A percentile compares a stretch with the other conserved stretches of the same genome.
phyloP scores from a whole-genome alignment of 192 early-diverging fungal species.

The Allomyces macrogynus region DNA sequence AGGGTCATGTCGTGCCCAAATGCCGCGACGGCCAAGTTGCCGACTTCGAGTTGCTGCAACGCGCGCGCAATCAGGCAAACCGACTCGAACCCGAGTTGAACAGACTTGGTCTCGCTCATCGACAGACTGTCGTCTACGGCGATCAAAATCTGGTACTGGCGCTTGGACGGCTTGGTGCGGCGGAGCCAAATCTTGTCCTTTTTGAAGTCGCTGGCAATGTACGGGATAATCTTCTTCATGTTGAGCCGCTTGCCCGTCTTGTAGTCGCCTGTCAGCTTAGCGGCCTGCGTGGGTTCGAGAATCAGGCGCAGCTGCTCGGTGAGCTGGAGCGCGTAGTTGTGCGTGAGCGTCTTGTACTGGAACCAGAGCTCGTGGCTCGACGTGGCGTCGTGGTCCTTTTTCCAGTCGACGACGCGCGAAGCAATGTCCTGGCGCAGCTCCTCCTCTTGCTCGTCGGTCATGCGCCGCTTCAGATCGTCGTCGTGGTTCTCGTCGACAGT shows the following conservation, averaged over 20 bases:
- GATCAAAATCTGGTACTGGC: conserved; percentile 96
- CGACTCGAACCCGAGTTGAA: conserved; percentile 88
- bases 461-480: background rate
- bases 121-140: conserved; percentile 93
- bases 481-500: conserved; percentile 1
- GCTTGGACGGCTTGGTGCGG: conserved; percentile 85
- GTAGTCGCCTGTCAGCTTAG: conserved; percentile 93
- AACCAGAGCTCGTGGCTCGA: conserved; percentile 53
- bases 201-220: conserved; percentile 96
- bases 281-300: conserved; percentile 87
- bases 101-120: conserved; percentile 72
- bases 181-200: conserved; percentile 99
- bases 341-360: conserved; percentile 68
- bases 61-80: conserved; percentile 81
- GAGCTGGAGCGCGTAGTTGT: conserved; percentile 71
- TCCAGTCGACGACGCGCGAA: too few species aligned
- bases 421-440: conserved; percentile 6
- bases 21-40: conserved; percentile 68
- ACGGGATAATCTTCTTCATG: conserved; percentile 98
- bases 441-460: conserved; percentile 16
- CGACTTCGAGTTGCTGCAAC: conserved; percentile 81
- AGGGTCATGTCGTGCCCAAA: conserved; percentile 77
- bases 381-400: background rate
- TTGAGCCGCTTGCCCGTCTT: conserved; percentile 94
- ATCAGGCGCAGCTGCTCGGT: conserved; percentile 92